Percentiles rank a stretch among this genome's conserved stretches.
Evolutionary conservation across 108 stramenopile genomes (phyloP).

Genomic region (Schizochytrium sp.): DNA sequence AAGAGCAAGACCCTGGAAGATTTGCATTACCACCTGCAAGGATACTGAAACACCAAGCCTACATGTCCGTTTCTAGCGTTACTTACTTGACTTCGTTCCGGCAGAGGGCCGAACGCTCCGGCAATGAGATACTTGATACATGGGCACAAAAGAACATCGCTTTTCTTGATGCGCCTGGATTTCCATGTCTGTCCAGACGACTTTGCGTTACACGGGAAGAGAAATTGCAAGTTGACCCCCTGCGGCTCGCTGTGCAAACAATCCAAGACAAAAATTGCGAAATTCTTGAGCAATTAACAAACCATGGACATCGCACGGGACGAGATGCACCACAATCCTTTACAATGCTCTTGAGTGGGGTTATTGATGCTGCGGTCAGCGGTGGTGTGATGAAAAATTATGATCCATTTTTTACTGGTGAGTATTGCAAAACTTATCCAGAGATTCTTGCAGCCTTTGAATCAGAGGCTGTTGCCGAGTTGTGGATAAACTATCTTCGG

Average conservation of each 20-base stretch:
- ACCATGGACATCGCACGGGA: not conserved
- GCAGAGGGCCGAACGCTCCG: not conserved
- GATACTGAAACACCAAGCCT: not conserved
- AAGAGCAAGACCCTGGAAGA: not conserved
- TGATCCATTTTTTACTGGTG: not conserved
- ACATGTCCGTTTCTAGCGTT: not conserved
- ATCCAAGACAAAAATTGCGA: slow-evolving; percentile 47
- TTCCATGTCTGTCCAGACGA: slow-evolving; percentile 20
- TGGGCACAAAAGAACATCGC: slow-evolving; percentile 34
- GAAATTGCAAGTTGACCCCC: not conserved
- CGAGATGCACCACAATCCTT: slow-evolving; percentile 23
- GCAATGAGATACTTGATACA: slow-evolving; percentile 12
- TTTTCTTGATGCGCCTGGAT: not conserved
- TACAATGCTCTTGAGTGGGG: slow-evolving; percentile 37
- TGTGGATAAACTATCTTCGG: not conserved
- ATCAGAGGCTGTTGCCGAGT: not conserved
- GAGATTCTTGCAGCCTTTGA: slow-evolving; percentile 18
- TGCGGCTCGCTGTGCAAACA: slow-evolving; percentile 9
- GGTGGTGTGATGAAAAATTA: slow-evolving; percentile 44
- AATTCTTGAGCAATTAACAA: not conserved
- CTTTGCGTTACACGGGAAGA: not conserved
- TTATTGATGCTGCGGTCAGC: slow-evolving; percentile 41
- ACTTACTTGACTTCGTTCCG: not conserved
- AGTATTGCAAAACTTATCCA: not conserved
- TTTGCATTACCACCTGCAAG: not conserved